Evolutionary conservation across 1,139 yeast genomes (phyloP), one percentile per base, ranked within the genome.

Genomic region (Suhomyces guaymorum): DNA sequence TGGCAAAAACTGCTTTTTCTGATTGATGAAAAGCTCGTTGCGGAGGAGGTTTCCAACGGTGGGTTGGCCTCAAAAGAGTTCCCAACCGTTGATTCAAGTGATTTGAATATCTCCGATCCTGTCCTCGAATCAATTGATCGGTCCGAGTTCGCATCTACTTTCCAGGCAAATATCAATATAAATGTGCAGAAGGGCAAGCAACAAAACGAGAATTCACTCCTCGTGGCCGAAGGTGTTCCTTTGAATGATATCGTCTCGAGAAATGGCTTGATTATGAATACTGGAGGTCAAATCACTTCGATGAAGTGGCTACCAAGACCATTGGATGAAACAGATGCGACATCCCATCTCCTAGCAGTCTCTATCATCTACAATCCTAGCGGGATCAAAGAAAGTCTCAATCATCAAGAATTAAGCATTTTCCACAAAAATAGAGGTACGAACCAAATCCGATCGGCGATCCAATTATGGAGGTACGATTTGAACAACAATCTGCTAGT

Each of bases 201-300:
- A n/a, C n/a, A n/a, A n/a, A n/a, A n/a, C n/a, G n/a, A n/a, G n/a
- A n/a, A n/a, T n/a, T n/a, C n/a, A n/a, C n/a, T n/a, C n/a, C n/a
- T n/a, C n/a, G n/a, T n/a, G n/a, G 47, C 42, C 3, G 41, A 44
- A 7, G 31, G 40, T 8, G 24, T 30, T 4, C 24, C 32, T n/a
- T 28, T 46, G 15, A 45, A 41, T 9, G 39, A 37, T 1, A 10
- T 45, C 1, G 32, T 49, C 8, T 47, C 57, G 4, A 55, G 84
- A 41, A 55, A 54, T 15, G 82, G 78, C 0, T 51, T 63, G n/a
- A 61, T 73, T 1, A 39, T 74, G 10, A 75, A 78, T 44, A 59
- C 73, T 0, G 87, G 87, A 1, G 82, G 82, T 0, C 52, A 72
- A 5, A 64, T 82, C 0, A 65, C 82, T 0, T 70, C 76, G 14